These are phyloP conservation scores for Hordeum marinum DNA, from an alignment of 176 grass and related monocot species.

Conservation along the genomic window DNA sequence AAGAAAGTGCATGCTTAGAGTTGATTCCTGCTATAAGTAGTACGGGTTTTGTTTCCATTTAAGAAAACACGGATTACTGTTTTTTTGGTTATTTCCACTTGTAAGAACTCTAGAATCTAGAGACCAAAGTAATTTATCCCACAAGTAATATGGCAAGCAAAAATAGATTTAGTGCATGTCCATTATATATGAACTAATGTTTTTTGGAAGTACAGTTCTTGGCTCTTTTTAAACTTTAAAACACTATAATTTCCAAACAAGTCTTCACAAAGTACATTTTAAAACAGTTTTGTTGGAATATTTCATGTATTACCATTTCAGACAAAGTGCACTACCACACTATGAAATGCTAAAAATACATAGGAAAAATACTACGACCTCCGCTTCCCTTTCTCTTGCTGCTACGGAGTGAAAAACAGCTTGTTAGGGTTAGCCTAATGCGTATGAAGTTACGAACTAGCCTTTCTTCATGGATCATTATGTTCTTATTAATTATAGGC, in stretches of 20 bases:
- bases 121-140: background rate
- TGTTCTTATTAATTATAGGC: background rate
- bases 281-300: no score
- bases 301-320: no score
- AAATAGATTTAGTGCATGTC: background rate
- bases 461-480: background rate
- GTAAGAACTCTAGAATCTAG: background rate
- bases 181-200: background rate
- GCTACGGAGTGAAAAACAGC: no score
- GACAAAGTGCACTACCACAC: no score
- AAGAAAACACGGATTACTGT: background rate
- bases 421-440: no score
- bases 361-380: background rate
- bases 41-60: background rate
- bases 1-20: background rate
- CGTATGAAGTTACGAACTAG: background rate
- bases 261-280: no score
- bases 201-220: background rate
- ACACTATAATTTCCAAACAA: background rate
- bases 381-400: background rate
- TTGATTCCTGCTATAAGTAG: background rate
- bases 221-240: background rate
- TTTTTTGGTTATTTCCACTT: background rate
- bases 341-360: no score
- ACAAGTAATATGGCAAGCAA: background rate